Base-by-base conservation (phyloP, 2,329 filamentous ascomycete species). In the Coniosporium tulheliwenetii region DNA sequence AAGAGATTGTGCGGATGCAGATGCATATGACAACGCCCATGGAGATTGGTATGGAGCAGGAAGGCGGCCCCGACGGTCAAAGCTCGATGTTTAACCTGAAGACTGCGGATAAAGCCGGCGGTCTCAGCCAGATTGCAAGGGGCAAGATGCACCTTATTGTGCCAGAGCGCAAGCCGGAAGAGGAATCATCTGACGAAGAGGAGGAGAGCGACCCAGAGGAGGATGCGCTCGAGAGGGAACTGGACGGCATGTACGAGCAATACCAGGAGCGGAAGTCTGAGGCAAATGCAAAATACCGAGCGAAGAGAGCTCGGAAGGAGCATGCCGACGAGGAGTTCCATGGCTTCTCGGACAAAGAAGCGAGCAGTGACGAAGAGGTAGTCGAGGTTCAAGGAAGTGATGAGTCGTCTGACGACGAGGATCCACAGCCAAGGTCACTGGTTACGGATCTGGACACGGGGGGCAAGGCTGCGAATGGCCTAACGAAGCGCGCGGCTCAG, bases 21-120 rank as follows among this genome's bases (percentile, higher is more conserved):
- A 77, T 98, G 67, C 81, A 95, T 64, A 98, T 98, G 91, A 81
- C 80, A 2, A 83, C 86, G 1, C 91, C 91, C 7, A 91, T 85
- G 70, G 91, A 98, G 48, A 94, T 98, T 47, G 91, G 91, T 53
- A 75, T 93, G 64, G 91, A 94, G 56, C 85, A 91, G 60, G 65
- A 74, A 16, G 85, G 85, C 0, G 19, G 19, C 4, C 82, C 84
- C 0, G 68, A 75, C 39, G 87, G 85, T 16, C 79, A 85, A 35
- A 83, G 85, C 37, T 70, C 83, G 26, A 91, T 94, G 68, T 98
- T 98, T 57, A 77, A 77, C 2, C 70, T 96, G 37, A 93, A 86
- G 59, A 66, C 77, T 8, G 73, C 93, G 36, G 85, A 95, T 55
- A 82, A 84, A 57, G 75, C 77, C 13, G 76, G 79, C 37, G 79